Base-by-base conservation (phyloP, 495 filamentous ascomycete genomes). In the Apodospora peruviana region DNA sequence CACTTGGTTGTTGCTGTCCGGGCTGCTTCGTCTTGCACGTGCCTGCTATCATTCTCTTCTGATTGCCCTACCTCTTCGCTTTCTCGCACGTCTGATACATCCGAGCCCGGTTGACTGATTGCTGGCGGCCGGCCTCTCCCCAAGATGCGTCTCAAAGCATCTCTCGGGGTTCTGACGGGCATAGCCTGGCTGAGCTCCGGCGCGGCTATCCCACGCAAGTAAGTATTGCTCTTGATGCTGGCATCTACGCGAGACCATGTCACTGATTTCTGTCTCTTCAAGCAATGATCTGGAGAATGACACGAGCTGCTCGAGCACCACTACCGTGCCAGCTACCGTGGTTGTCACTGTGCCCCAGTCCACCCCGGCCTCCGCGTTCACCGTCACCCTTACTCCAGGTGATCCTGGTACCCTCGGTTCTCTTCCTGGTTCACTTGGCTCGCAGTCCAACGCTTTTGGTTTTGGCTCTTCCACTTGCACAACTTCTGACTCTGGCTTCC, bases 281-380 rank as follows among this genome's bases (percentile, higher is more conserved):
- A 56, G 59, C 16, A 14, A 47, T n/a, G 16, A 45, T 11, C 27
- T 42, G 5, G 36, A 29, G 5, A 36, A 24, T 17, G 48, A 53
- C 24, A 35, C 58, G 2, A 66, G 56, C 17, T 66, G 63, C 40
- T 47, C 57, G 19, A 51, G 39, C 45, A 52, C 52, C 14, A 19
- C 19, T 10, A 45, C 52, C n/a, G 49, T 58, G 8, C 50, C 57
- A 18, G 57, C 53, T 16, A 68, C 69, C n/a, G 56, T 70, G 37
- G 65, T 67, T 43, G 50, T 68, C 27, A 69, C 68, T 41, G 55
- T 61, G 29, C 53, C 61, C 47, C 27, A 24, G 11, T 17, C 56
- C 52, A 24, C 47, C 27, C 48, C 56, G 20, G 56, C 56, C 58
- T 62, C 61, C 40, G 58, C 52, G 48, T 58, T 61, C 27, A 58